Conservation (phyloP, 495 filamentous ascomycete species). For the Trichocladium uniseriatum region DNA sequence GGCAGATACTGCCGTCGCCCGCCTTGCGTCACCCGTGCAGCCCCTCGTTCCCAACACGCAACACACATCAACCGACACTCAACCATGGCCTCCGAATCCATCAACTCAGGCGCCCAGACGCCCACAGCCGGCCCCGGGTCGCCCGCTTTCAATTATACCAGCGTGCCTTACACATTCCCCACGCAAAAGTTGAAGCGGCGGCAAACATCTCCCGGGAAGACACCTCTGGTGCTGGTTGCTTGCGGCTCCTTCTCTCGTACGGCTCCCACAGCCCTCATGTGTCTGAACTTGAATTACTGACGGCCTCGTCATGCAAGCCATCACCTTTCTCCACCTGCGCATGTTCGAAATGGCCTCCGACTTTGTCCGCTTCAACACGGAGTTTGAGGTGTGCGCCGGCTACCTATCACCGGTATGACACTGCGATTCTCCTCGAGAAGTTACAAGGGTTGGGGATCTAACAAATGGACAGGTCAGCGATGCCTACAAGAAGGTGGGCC, state of each 20-base stretch:
- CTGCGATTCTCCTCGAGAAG: too few species aligned
- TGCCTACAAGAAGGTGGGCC: conserved; percentile 82
- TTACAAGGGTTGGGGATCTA: background rate
- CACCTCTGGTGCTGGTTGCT: conserved; percentile 72
- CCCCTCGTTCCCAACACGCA: background rate
- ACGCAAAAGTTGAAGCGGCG: conserved; percentile 54
- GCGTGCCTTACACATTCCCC: conserved; percentile 62
- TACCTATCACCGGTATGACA: conserved; percentile 50
- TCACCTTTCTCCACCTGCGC: conserved; percentile 80
- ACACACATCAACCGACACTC: background rate
- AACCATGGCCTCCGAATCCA: background rate
- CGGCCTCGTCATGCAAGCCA: conserved; percentile 35
- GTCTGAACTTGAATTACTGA: conserved; percentile 2
- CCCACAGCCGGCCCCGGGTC: background rate
- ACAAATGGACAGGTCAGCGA: conserved; percentile 35
- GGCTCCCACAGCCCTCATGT: background rate
- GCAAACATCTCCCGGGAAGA: conserved; percentile 61
- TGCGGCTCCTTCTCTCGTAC: conserved; percentile 73
- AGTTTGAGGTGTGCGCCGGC: conserved; percentile 78
- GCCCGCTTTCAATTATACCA: background rate
- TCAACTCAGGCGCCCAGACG: conserved; percentile 5
- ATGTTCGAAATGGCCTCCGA: conserved; percentile 92
- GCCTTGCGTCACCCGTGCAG: too few species aligned
- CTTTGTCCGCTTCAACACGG: conserved; percentile 66
- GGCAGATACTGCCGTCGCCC: too few species aligned